These are phyloP conservation scores for Trichosporon coremiiforme DNA, from an alignment of 1,284 basidiomycete genomes.

Conservation along the genomic window DNA sequence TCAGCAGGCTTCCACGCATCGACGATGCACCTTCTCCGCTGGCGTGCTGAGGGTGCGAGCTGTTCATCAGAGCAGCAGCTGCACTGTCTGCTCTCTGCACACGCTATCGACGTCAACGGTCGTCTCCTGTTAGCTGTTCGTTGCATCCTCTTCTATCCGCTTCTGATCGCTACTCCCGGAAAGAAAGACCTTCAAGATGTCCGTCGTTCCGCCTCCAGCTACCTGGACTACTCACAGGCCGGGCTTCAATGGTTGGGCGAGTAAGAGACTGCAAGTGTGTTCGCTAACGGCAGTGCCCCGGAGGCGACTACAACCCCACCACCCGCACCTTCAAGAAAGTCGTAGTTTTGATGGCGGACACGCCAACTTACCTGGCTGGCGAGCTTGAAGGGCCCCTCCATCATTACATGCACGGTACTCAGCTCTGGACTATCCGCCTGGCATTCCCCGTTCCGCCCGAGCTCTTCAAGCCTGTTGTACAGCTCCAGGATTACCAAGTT, in stretches of 20 bases:
- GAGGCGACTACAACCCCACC: neutral
- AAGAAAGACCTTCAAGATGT: neutral
- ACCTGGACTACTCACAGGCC: neutral
- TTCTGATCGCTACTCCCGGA: no score
- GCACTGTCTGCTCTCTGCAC: no score
- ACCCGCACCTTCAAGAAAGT: neutral
- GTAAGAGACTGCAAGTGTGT: neutral
- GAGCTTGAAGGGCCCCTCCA: neutral
- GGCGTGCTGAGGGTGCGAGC: no score
- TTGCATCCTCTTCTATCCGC: neutral
- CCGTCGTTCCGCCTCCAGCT: neutral
- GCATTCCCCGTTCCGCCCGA: neutral
- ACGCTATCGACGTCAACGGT: neutral
- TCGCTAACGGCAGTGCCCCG: neutral
- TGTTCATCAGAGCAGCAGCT: no score
- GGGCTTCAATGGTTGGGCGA: neutral
- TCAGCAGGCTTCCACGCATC: no score
- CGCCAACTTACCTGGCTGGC: neutral
- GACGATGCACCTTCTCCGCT: no score
- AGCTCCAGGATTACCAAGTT: neutral
- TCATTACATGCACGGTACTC: neutral
- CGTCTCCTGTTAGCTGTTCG: neutral
- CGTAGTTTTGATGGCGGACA: neutral
- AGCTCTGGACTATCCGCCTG: neutral
- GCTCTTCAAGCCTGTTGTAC: neutral